Evolutionary conservation across 2,329 filamentous ascomycete genomes (phyloP).

Genomic region (Cercospora sesami): DNA sequence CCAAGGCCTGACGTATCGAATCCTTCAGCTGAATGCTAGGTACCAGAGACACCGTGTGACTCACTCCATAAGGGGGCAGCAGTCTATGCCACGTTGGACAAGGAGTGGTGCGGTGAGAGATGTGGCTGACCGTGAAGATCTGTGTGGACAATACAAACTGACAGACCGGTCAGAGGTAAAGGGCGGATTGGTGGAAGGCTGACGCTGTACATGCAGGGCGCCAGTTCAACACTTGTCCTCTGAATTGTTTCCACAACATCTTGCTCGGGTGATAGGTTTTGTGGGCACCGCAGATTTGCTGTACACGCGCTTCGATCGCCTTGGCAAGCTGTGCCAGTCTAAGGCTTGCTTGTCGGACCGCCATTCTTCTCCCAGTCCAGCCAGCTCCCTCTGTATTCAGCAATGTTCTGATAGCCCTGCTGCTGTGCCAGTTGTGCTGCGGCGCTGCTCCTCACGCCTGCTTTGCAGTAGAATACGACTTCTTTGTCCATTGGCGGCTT

Average conservation of each 20-base stretch:
- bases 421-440: slow-evolving; percentile 75
- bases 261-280: neutral
- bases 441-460: slow-evolving; percentile 76
- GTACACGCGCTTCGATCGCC: neutral
- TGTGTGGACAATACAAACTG: neutral
- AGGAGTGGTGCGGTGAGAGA: neutral
- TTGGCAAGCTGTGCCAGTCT: neutral
- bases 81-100: neutral
- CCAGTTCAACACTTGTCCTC: neutral
- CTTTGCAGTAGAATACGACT: slow-evolving; percentile 89
- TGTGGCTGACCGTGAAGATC: neutral
- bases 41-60: neutral
- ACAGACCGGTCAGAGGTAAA: neutral
- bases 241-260: neutral
- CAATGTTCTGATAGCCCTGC: slow-evolving; percentile 71
- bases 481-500: slow-evolving; percentile 60
- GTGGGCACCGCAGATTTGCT: neutral
- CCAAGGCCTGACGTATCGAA: neutral
- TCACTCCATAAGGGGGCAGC: neutral
- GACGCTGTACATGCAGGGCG: neutral
- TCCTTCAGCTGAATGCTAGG: neutral
- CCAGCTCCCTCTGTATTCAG: slow-evolving; percentile 75
- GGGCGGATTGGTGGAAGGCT: neutral
- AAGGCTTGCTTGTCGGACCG: slow-evolving; percentile 54
- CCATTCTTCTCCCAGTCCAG: slow-evolving; percentile 77